phyloP scores from a whole-genome alignment of 352 stramenopile species.

The Peronospora destructor region DNA sequence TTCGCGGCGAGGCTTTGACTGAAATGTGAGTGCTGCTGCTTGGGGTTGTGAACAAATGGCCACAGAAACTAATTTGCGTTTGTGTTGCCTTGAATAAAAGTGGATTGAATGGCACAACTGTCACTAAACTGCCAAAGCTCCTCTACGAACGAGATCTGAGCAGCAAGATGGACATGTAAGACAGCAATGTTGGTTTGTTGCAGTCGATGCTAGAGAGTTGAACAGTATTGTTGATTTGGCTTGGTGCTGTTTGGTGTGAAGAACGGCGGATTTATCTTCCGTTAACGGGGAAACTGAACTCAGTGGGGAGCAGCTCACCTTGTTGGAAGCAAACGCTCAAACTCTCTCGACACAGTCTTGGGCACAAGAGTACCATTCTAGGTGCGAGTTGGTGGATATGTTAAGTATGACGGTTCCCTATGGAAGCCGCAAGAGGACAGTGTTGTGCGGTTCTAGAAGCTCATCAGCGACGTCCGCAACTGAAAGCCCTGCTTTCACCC shows the following conservation, averaged over 20 bases:
- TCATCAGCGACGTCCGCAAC: background rate
- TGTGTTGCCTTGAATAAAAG: background rate
- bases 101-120: slow-evolving; percentile 2
- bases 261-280: slow-evolving; percentile 10
- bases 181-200: background rate
- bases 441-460: slow-evolving; percentile 5
- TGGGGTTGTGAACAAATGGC: background rate
- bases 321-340: slow-evolving; percentile 3
- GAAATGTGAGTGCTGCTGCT: slow-evolving; percentile 1
- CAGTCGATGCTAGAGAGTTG: background rate
- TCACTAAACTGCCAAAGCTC: slow-evolving; percentile 2
- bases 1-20: background rate
- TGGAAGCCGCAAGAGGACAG: background rate
- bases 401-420: background rate
- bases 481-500: background rate
- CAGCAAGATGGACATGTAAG: slow-evolving; percentile 5
- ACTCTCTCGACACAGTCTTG: slow-evolving; percentile 6
- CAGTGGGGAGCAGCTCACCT: background rate
- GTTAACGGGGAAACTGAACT: slow-evolving; percentile 2
- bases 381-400: background rate
- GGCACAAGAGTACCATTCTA: slow-evolving; percentile 3
- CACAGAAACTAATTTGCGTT: background rate
- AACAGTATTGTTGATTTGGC: background rate
- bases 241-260: background rate
- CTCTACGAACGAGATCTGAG: slow-evolving; percentile 4